Percentiles rank a stretch among this genome's conserved stretches.
These are phyloP conservation scores for Adansonia rubrostipa DNA, from an alignment of 441 rosid genomes.

Conservation along the genomic window DNA sequence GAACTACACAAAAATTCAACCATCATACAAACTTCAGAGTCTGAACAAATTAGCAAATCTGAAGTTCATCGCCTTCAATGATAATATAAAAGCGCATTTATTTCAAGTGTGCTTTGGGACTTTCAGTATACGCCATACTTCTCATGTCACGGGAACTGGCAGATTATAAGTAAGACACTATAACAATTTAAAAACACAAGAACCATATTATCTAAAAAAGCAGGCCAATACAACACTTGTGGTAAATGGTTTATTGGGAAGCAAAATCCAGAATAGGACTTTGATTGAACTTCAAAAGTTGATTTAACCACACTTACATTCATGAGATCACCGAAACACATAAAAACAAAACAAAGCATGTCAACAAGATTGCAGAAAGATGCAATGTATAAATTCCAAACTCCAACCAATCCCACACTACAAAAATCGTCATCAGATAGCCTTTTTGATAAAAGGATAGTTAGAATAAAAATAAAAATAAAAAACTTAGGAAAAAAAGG, in stretches of 20 bases:
- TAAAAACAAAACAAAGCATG: neutral
- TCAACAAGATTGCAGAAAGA: neutral
- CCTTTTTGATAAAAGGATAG: neutral
- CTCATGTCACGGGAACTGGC: too few relatives aligned
- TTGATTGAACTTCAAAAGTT: neutral
- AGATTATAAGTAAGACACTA: too few relatives aligned
- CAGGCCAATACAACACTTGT: neutral
- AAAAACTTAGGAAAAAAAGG: too few relatives aligned
- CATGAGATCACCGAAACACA: constrained; percentile 7
- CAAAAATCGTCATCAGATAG: neutral
- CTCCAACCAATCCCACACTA: constrained; percentile 4
- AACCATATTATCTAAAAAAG: neutral
- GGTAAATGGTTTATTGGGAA: neutral
- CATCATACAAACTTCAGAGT: constrained; percentile 7
- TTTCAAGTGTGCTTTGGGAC: neutral
- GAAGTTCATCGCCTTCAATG: neutral
- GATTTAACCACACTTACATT: neutral
- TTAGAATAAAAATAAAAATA: neutral
- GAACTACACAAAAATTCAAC: constrained; percentile 18
- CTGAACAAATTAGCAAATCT: neutral
- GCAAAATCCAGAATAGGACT: neutral
- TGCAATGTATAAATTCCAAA: neutral
- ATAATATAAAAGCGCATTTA: neutral
- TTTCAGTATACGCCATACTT: too few relatives aligned
- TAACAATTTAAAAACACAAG: neutral